Evolutionary conservation across 352 stramenopile species (phyloP).

Genomic region (Phytophthora crassamura): DNA sequence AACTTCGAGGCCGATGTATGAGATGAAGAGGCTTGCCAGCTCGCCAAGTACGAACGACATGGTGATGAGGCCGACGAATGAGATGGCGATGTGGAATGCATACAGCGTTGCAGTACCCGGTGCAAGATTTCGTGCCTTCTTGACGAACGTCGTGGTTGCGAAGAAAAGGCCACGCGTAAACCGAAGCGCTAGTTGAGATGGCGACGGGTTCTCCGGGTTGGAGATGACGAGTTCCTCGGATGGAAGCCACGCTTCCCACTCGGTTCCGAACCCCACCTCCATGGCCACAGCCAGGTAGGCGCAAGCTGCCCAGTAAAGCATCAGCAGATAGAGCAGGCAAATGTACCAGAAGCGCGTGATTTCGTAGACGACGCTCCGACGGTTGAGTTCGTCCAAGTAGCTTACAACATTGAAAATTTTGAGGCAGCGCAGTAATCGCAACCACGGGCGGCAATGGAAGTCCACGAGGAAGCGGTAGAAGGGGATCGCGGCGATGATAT

Average conservation of each 20-base stretch:
- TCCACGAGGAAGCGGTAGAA: constrained; percentile 52
- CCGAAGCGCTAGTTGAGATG: constrained; percentile 33
- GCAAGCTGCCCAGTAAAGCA: constrained; percentile 70
- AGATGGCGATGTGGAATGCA: constrained; percentile 48
- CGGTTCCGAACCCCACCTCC: constrained; percentile 46
- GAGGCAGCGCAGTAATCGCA: constrained; percentile 47
- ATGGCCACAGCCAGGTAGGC: constrained; percentile 51
- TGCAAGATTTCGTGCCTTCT: constrained; percentile 50
- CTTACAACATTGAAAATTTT: constrained; percentile 60
- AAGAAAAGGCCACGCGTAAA: constrained; percentile 59
- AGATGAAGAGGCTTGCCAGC: constrained; percentile 56
- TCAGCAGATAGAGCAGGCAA: constrained; percentile 58
- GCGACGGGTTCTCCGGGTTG: constrained; percentile 34
- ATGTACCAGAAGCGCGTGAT: constrained; percentile 60
- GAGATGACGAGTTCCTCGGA: constrained; percentile 42
- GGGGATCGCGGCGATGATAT: constrained; percentile 43
- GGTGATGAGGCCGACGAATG: constrained; percentile 47
- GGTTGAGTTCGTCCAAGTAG: constrained; percentile 69
- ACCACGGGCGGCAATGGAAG: constrained; percentile 35
- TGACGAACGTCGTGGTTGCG: constrained; percentile 47
- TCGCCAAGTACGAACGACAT: constrained; percentile 64
- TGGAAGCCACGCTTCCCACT: constrained; percentile 64
- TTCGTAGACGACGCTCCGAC: constrained; percentile 60
- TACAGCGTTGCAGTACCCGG: constrained; percentile 36
- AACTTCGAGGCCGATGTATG: constrained; percentile 58